These are phyloP conservation scores for Neurospora crassa DNA, from an alignment of 2,329 filamentous ascomycete species.

Conservation along the genomic window DNA sequence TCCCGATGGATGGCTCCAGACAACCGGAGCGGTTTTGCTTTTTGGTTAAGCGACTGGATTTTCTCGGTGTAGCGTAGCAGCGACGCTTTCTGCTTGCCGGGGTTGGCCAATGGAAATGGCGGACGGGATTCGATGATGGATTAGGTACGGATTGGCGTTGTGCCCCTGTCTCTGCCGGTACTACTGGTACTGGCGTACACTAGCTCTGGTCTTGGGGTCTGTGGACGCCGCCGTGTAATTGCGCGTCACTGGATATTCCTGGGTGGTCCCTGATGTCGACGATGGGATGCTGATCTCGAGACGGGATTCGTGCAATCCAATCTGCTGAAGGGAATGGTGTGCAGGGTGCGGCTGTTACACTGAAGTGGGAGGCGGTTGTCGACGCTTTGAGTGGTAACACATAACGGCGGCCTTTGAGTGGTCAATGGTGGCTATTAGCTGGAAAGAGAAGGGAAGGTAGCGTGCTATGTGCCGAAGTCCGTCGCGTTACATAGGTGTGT, in stretches of 20 bases:
- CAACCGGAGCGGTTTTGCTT: constrained; percentile 4
- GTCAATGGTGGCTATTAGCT: constrained; percentile 8
- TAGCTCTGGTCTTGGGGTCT: neutral
- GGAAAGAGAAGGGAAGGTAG: neutral
- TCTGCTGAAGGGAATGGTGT: neutral
- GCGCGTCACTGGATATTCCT: neutral
- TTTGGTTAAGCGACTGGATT: neutral
- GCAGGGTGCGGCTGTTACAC: neutral
- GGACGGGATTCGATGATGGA: neutral
- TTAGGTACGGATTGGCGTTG: neutral
- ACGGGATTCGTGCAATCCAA: neutral
- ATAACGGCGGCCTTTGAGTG: constrained; percentile 12
- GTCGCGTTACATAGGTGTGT: neutral
- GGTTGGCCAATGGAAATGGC: neutral
- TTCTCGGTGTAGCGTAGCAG: neutral
- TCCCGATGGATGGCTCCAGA: constrained; percentile 4
- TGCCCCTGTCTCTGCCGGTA: neutral
- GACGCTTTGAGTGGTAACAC: constrained; percentile 7
- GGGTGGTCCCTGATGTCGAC: neutral
- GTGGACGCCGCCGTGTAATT: neutral
- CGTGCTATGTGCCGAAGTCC: neutral
- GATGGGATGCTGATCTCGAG: neutral
- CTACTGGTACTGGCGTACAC: neutral
- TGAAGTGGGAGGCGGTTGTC: constrained; percentile 1
- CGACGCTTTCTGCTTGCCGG: neutral